A percentile compares a stretch with the other conserved stretches of the same genome.
Evolutionary conservation across 768 basidiomycete species (phyloP).

Genomic region (Pluteus cervinus): DNA sequence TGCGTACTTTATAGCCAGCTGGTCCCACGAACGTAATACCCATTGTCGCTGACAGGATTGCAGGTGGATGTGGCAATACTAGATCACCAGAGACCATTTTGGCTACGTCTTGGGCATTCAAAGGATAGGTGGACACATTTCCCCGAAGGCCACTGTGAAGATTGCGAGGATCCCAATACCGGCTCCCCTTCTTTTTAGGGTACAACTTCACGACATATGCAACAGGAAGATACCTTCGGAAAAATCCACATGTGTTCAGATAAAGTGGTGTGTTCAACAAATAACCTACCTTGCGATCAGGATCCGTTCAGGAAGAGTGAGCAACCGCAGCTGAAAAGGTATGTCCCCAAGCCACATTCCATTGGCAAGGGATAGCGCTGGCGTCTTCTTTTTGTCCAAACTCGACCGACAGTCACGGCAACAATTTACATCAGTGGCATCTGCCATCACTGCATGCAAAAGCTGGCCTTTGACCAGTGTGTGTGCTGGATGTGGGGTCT

Average conservation of each 20-base stretch:
- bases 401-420: constrained; percentile 8
- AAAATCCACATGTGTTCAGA: too few species aligned
- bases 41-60: constrained; percentile 10
- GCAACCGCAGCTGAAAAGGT: constrained; percentile 16
- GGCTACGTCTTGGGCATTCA: too few species aligned
- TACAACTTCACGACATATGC: too few species aligned
- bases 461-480: constrained; percentile 3
- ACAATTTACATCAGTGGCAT: neutral
- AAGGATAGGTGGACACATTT: too few species aligned
- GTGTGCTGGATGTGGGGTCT: constrained; percentile 1
- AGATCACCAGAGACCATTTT: too few species aligned
- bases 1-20: neutral
- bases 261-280: too few species aligned
- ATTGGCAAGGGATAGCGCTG: constrained; percentile 26
- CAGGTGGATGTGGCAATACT: constrained; percentile 7
- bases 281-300: constrained; percentile 26
- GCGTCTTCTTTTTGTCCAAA: constrained; percentile 6
- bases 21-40: constrained; percentile 14
- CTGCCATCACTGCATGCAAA: constrained; percentile 1
- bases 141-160: too few species aligned
- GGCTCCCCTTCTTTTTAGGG: too few species aligned
- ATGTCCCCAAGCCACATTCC: constrained; percentile 31
- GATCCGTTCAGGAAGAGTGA: constrained; percentile 29
- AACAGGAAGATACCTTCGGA: too few species aligned
- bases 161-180: too few species aligned